Evolutionary conservation across 306 rosid genomes (phyloP).

Genomic region (Vigna nakashimae): DNA sequence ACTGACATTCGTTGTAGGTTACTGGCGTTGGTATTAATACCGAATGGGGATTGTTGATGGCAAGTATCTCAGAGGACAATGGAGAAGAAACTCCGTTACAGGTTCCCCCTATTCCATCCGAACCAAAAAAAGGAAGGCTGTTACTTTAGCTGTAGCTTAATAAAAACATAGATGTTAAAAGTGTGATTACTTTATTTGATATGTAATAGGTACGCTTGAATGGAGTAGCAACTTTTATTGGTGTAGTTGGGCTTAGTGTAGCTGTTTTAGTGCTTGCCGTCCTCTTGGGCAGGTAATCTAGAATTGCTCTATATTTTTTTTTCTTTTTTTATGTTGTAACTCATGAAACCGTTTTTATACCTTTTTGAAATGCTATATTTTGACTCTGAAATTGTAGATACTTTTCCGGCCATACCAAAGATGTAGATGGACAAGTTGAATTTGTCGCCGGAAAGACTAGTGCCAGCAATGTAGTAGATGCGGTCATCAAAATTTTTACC

Average conservation of each 20-base stretch:
- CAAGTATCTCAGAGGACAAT: slow-evolving; percentile 94
- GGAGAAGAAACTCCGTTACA: slow-evolving; percentile 99
- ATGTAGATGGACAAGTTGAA: slow-evolving; percentile 54
- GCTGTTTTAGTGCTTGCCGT: slow-evolving; percentile 81
- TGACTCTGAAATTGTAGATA: slow-evolving; percentile 62
- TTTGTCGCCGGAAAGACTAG: slow-evolving; percentile 67
- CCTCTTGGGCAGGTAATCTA: slow-evolving; percentile 80
- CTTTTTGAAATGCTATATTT: slow-evolving; percentile 42
- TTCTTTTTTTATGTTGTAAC: not conserved
- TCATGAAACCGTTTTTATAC: slow-evolving; percentile 12
- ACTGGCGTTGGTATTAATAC: slow-evolving; percentile 98
- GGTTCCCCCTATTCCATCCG: slow-evolving; percentile 55
- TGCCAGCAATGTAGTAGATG: slow-evolving; percentile 61
- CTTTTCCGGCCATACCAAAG: slow-evolving; percentile 73
- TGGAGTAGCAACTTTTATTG: slow-evolving; percentile 97
- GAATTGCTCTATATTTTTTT: slow-evolving; percentile 5
- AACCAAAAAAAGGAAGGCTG: slow-evolving; percentile 29
- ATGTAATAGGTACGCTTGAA: slow-evolving; percentile 89
- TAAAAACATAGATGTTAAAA: slow-evolving; percentile 30
- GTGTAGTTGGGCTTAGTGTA: slow-evolving; percentile 91
- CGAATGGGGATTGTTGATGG: slow-evolving; percentile 99
- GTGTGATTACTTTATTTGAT: slow-evolving; percentile 42
- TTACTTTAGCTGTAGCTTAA: slow-evolving; percentile 29
- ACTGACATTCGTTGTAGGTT: slow-evolving; percentile 63
- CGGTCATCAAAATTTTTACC: slow-evolving; percentile 81